Evolutionary conservation across 805 yeast genomes (phyloP), one percentile per base, ranked within the genome.

Genomic region (Cyberlindnera meyerae): DNA sequence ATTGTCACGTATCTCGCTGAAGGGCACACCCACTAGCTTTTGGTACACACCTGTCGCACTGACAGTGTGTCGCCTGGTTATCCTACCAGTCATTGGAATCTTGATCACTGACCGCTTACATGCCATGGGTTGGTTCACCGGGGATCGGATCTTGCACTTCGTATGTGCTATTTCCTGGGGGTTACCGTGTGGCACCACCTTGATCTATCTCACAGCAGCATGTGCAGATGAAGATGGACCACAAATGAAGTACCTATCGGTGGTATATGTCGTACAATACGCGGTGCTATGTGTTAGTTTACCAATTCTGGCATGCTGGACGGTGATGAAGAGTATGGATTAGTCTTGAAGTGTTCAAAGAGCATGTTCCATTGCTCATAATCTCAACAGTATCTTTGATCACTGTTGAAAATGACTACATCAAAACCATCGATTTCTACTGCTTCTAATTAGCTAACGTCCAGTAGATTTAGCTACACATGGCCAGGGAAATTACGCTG

Each of bases 121-220:
- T 29, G 58, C 74, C 18, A 66, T 77, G 15, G 88, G 88, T 0
- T 77, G 94, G 80, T 74, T 78, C 37, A 58, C 62, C 24, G 63
- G 63, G 32, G 71, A 66, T 36, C 53, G 59, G n/a, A 71, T 88
- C 60, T 63, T 88, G 9, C 66, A 81, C 18, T 85, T 93, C 51
- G 83, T 89, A 7, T 75, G 84, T 42, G 80, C 82, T 8, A 66
- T 89, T 25, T 75, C 77, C 29, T 83, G 83, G 61, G 88, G 87
- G 0, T 65, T 88, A 22, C 97, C 98, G 1, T 81, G 87, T 33
- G 95, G 96, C 33, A 93, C 97, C 0, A 73, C 93, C 0, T 71
- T 88, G 49, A 80, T 90, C 24, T 93, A 89, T 57, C 67, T 90
- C 41, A 88, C 97, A 2, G 93, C 96, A 4, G 36, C 36, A 6